Evolutionary conservation across 164 flowering plant species (phyloP).

Genomic region (Magnolia sinica): DNA sequence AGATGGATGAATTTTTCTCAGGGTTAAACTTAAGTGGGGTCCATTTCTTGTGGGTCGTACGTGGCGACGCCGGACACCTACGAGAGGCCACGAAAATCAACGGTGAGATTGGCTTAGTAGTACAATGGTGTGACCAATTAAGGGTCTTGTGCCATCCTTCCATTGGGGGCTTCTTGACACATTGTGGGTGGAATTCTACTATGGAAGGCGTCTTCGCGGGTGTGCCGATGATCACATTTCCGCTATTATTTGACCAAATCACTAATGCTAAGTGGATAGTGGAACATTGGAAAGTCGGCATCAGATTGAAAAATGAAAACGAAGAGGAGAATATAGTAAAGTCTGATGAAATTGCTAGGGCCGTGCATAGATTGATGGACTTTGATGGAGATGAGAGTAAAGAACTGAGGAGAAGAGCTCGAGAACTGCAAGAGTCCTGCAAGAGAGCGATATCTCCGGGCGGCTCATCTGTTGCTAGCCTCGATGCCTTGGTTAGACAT

Average conservation of each 20-base stretch:
- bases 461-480: neutral
- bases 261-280: constrained; percentile 38
- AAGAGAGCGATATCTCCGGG: neutral
- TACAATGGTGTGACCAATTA: constrained; percentile 73
- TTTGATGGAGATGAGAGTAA: constrained; percentile 7
- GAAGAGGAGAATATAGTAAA: neutral
- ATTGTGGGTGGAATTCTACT: constrained; percentile 71
- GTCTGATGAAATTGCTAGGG: constrained; percentile 1
- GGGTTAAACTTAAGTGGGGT: constrained; percentile 35
- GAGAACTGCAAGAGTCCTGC: constrained; percentile 6
- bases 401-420: constrained; percentile 9
- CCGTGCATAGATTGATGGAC: constrained; percentile 7
- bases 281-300: constrained; percentile 58
- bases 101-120: constrained; percentile 40
- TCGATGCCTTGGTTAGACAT: neutral
- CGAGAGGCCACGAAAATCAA: constrained; percentile 10
- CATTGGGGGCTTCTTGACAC: constrained; percentile 66
- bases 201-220: constrained; percentile 47
- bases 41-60: constrained; percentile 39
- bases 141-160: constrained; percentile 53
- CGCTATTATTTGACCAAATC: constrained; percentile 45
- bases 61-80: constrained; percentile 28
- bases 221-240: constrained; percentile 53
- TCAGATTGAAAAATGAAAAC: constrained; percentile 29
- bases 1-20: constrained; percentile 33